Evolutionary conservation across 225 moss, liverwort and hornwort genomes (phyloP), one percentile per base, ranked within the genome.

Genomic region (Takakia lepidozioides): DNA sequence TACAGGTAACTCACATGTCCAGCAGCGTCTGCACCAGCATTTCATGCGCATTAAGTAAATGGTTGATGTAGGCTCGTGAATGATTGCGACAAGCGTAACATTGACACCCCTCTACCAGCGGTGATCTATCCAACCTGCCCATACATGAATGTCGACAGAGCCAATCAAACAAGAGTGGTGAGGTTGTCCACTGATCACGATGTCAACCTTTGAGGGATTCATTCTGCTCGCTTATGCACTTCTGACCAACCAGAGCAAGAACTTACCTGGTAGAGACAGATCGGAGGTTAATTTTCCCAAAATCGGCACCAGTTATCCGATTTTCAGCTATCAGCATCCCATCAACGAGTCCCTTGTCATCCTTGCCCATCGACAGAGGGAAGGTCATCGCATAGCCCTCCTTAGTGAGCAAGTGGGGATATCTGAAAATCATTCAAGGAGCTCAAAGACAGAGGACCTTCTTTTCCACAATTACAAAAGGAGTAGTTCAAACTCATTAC

Each of bases 11-110:
- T 54, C 58, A 91, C 98, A 87, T 85, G 74, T 91, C 91, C 34
- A 98, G 69, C 27, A 98, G 75, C 45, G 87, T 87, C 61, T 98
- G 91, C 11, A 78, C 91, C 65, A 98, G 63, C 98, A 98, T 98
- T 77, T 98, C 98, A 38, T 87, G 91, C 8, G 90, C 82, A 62
- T 87, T 98, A 35, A 98, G 71, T 22, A 98, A 73, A 81, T 91
- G 91, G 46, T 91, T 69, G 50, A 91, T 85, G 56, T 91, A 98
- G 39, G 98, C 91, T 68, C 91, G 82, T 29, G 65, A 68, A 55
- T 98, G 98, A 55, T 81, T 98, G 27, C 8, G 73, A 57, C 98
- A 98, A 3, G 85, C 71, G 39, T 98, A 98, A 61, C 91, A 98
- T 32, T 78, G 50, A 50, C 98, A 98, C 13, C 85, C 98, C 49